Percentiles rank a stretch among this genome's conserved stretches.
Evolutionary conservation across 495 filamentous ascomycete species (phyloP).

Genomic region (Daldinia caldariorum): DNA sequence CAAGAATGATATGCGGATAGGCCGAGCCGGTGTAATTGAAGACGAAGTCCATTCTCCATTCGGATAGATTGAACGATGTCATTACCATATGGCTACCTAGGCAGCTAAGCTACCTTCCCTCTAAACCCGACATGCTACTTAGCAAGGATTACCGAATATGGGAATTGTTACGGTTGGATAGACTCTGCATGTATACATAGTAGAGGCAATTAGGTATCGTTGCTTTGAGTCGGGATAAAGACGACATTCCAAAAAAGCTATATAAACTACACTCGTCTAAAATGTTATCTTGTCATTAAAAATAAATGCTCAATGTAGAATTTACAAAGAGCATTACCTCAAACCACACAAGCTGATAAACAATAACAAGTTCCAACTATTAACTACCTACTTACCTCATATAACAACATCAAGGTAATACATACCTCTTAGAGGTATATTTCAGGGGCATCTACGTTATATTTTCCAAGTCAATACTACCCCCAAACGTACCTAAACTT

Average conservation of each 20-base stretch:
- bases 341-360: neutral
- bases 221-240: neutral
- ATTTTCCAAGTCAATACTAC: neutral
- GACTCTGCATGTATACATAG: too few species aligned
- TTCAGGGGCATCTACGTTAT: neutral
- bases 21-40: conserved; percentile 27
- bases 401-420: neutral
- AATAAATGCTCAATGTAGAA: neutral
- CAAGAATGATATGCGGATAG: conserved; percentile 9
- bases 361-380: neutral
- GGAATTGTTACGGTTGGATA: conserved; percentile 30
- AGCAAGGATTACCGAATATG: conserved; percentile 13
- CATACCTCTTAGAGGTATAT: neutral
- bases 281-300: too few species aligned
- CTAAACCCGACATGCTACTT: neutral
- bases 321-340: neutral
- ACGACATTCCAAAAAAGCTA: neutral
- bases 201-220: too few species aligned
- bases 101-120: conserved; percentile 3
- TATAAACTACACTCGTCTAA: neutral
- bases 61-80: conserved; percentile 19
- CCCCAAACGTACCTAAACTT: neutral
- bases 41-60: conserved; percentile 42
- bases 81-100: conserved; percentile 10
- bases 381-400: too few species aligned